Evolutionary conservation across 2,329 filamentous ascomycete genomes (phyloP), one percentile per base, ranked within the genome.

Genomic region (Pyrenophora tritici-repentis): DNA sequence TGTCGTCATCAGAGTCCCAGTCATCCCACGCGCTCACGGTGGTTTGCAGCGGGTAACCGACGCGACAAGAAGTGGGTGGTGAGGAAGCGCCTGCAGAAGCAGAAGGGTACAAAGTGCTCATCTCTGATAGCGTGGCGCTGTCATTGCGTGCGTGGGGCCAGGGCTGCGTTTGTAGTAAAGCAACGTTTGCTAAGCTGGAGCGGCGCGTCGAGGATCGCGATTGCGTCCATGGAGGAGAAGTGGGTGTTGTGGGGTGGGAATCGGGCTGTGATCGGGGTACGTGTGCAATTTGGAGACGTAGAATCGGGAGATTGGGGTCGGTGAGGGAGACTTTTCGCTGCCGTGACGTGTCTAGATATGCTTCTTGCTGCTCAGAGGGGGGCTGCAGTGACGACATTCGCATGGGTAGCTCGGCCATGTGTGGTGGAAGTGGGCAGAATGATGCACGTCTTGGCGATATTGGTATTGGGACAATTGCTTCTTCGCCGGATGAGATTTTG

Each of bases 1-100:
- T 69, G n/a, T 56, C 62, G 29, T 67, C 57, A 14, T 71, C 68
- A n/a, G 63, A 68, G 41, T 72, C 69, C 61, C 66, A 72, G 39
- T 71, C 68, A 22, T 73, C 70, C 71, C 71, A 73, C 32, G 67
- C 71, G n/a, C 65, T 69, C 3, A 53, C 66, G 4, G 63, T 63
- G 41, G 68, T 67, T 16, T 71, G 68, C 16, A 67, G 47, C 6
- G 42, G 47, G n/a, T 62, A 62, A 43, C 63, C 68, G 26, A 62
- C 55, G 3, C 62, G 58, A 18, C 50, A 58, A 2, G 63, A 47
- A 16, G 61, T 62, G 1, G 59, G 58, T 10, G 61, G 58, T 7
- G 55, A 39, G 9, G 56, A 61, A 2, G 60, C 51, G 1, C 53
- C 40, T 6, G 56, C 46, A 2, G 63, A 54, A 4, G 60, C 37